Base-by-base conservation (phyloP, 1,139 yeast species). In the Candida anutae region DNA sequence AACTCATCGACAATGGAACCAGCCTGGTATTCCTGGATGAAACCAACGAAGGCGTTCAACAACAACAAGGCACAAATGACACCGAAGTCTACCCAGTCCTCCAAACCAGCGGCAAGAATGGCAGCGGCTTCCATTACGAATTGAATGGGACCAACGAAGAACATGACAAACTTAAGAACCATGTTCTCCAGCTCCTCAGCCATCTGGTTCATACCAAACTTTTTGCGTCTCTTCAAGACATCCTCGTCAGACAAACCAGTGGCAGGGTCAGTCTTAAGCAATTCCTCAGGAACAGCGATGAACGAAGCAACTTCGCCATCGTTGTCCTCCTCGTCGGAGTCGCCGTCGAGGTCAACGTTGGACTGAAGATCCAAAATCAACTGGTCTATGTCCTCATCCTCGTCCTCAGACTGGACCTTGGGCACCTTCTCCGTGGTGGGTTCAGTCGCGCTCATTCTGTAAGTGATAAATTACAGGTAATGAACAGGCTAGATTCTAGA, bases 51-150 rank as follows among this genome's bases (percentile, higher is more conserved):
- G 43, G 96, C 96, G 67, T 88, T 88, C 60, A 88, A 77, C 60
- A 80, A 53, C 48, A 88, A 72, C 51, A 88, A 69, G 62, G 82
- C 96, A 63, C 85, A 77, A 55, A 88, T 87, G 60, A 88, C 96
- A 76, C 96, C 96, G 71, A 87, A 87, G 75, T 87, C 96, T 55
- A 88, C 95, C 96, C 96, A 88, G 69, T 87, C 96, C 68, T 85
- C 93, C 53, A 88, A 75, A 81, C 96, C 96, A 43, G 95, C 95
- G 50, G 97, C 96, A 61, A 88, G 74, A 40, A 87, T 74, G 50
- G 96, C 96, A 53, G 97, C 97, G 57, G 94, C 87, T 69, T 87
- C 96, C 97, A 88, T 88, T 58, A 88, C 96, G 78, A 88, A 88
- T 71, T 88, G 97, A 62, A 88, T 87, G 46, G 96, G 96, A 68